Percentiles rank a stretch among this genome's conserved stretches.
Evolutionary conservation across 768 basidiomycete species (phyloP).

Genomic region (Mycena pura): DNA sequence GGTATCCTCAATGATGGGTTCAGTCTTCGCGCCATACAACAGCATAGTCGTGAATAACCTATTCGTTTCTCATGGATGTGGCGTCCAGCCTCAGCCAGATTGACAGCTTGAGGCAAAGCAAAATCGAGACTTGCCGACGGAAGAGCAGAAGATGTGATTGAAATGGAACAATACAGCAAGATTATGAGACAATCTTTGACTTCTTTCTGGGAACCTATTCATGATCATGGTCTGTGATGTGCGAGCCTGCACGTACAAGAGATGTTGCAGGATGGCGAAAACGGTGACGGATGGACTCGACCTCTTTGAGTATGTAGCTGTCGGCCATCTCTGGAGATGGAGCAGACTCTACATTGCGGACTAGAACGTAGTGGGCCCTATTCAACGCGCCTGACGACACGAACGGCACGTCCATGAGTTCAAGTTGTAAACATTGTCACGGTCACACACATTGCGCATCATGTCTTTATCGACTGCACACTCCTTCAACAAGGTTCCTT

Average conservation of each 20-base stretch:
- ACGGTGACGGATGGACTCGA: slow-evolving; percentile 60
- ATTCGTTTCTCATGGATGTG: slow-evolving; percentile 69
- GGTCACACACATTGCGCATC: not conserved
- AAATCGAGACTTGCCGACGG: slow-evolving; percentile 62
- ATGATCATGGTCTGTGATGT: slow-evolving; percentile 15
- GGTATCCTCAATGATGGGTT: slow-evolving; percentile 62
- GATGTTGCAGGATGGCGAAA: slow-evolving; percentile 58
- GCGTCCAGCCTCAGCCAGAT: slow-evolving; percentile 73
- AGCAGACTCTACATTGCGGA: slow-evolving; percentile 74
- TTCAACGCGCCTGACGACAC: slow-evolving; percentile 79
- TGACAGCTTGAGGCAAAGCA: slow-evolving; percentile 78
- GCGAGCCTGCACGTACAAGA: slow-evolving; percentile 52
- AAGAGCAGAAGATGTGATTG: slow-evolving; percentile 50
- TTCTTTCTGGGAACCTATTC: slow-evolving; percentile 53
- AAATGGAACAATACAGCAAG: slow-evolving; percentile 72
- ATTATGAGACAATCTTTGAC: slow-evolving; percentile 72
- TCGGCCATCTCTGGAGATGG: slow-evolving; percentile 64
- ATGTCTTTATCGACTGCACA: slow-evolving; percentile 58
- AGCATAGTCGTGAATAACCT: slow-evolving; percentile 44
- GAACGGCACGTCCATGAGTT: slow-evolving; percentile 77
- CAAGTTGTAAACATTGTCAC: not conserved
- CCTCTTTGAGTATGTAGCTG: slow-evolving; percentile 63
- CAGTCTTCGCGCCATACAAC: not conserved
- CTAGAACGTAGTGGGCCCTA: slow-evolving; percentile 77
- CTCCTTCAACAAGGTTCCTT: slow-evolving; percentile 69